phyloP scores from a whole-genome alignment of 345 rosid genomes.

The Salix dunnii region DNA sequence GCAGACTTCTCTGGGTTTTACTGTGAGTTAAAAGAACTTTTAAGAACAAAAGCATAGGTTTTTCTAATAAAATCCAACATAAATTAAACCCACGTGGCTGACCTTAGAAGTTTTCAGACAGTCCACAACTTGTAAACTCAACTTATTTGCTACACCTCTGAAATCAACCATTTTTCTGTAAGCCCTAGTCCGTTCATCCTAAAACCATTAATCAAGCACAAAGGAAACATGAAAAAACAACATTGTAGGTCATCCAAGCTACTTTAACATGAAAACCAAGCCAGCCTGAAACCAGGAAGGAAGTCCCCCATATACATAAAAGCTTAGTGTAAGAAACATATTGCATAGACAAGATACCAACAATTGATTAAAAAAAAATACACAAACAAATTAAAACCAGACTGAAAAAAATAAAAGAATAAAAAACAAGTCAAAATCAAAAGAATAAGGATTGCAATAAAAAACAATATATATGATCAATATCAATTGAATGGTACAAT shows the following conservation, averaged over 20 bases:
- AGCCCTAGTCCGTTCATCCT: slow-evolving; percentile 82
- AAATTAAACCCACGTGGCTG: slow-evolving; percentile 16
- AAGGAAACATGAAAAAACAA: slow-evolving; percentile 8
- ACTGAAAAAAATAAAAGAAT: too few species aligned
- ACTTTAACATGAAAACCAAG: slow-evolving; percentile 6
- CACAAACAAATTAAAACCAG: too few species aligned
- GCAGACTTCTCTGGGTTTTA: slow-evolving; percentile 57
- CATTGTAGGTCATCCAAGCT: slow-evolving; percentile 2
- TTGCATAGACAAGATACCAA: neutral
- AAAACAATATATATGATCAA: too few species aligned
- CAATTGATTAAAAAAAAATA: neutral
- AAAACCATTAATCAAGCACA: slow-evolving; percentile 13
- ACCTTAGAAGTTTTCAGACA: slow-evolving; percentile 82
- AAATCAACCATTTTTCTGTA: slow-evolving; percentile 71
- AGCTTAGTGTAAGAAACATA: neutral
- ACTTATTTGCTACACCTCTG: slow-evolving; percentile 56
- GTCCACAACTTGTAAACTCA: slow-evolving; percentile 66
- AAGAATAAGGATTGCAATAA: too few species aligned
- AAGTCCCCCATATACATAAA: slow-evolving; percentile 3
- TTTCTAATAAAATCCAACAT: neutral
- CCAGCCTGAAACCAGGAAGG: slow-evolving; percentile 44
- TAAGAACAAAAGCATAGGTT: slow-evolving; percentile 5
- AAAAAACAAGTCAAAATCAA: too few species aligned
- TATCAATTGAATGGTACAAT: too few species aligned
- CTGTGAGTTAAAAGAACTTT: slow-evolving; percentile 36